phyloP scores from a whole-genome alignment of 2,329 filamentous ascomycete genomes.

The Cladosporium sp. region DNA sequence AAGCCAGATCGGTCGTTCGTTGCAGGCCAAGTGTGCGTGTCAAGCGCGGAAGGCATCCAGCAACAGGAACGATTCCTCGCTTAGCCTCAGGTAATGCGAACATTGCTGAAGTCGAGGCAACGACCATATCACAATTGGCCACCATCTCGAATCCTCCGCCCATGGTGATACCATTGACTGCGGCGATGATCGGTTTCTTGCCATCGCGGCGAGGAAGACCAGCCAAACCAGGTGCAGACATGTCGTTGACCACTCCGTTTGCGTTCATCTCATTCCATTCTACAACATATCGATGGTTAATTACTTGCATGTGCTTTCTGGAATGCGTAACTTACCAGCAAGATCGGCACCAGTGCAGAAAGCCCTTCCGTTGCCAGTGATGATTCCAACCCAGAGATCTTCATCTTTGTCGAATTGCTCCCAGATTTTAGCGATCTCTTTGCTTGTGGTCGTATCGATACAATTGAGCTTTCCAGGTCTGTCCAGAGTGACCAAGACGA shows the following conservation, averaged over 20 bases:
- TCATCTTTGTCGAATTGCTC: slow-evolving; percentile 52
- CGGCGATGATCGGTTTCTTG: slow-evolving; percentile 62
- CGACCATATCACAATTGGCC: slow-evolving; percentile 56
- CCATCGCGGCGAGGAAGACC: slow-evolving; percentile 58
- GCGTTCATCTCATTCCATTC: slow-evolving; percentile 33
- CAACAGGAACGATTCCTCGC: slow-evolving; percentile 56
- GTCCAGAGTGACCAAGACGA: slow-evolving; percentile 20
- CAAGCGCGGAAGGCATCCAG: slow-evolving; percentile 54
- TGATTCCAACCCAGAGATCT: slow-evolving; percentile 33
- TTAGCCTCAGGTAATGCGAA: slow-evolving; percentile 58
- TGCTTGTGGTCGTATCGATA: slow-evolving; percentile 38
- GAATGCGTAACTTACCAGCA: slow-evolving; percentile 43
- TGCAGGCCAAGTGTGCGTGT: slow-evolving; percentile 52
- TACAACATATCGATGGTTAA: neutral
- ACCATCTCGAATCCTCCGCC: slow-evolving; percentile 61
- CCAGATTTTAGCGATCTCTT: slow-evolving; percentile 51
- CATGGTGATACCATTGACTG: slow-evolving; percentile 59
- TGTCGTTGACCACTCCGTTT: slow-evolving; percentile 28
- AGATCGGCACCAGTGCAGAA: slow-evolving; percentile 59
- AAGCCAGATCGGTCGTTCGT: slow-evolving; percentile 50
- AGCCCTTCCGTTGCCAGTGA: slow-evolving; percentile 55
- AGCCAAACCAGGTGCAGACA: slow-evolving; percentile 50
- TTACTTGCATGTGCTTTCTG: neutral
- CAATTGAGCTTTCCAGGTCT: slow-evolving; percentile 24
- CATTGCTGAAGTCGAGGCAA: slow-evolving; percentile 53